A percentile compares a stretch with the other conserved stretches of the same genome.
phyloP scores from a whole-genome alignment of 2,329 filamentous ascomycete species.

The Trichophyton verrucosum region DNA sequence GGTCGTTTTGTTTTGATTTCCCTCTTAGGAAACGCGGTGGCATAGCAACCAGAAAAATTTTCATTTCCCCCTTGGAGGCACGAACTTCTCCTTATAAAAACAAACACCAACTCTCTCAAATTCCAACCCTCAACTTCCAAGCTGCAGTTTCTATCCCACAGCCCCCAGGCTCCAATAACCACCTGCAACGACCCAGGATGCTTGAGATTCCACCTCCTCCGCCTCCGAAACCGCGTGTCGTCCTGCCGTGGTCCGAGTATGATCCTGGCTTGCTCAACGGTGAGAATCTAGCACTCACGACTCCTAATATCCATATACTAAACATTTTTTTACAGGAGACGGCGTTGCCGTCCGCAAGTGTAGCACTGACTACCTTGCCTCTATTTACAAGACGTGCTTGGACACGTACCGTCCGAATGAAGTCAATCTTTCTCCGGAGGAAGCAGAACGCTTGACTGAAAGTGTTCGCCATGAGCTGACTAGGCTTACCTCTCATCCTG shows the following conservation, averaged over 20 bases:
- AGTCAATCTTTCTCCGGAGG: background rate
- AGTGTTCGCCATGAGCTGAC: constrained; percentile 1
- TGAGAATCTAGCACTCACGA: background rate
- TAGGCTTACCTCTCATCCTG: constrained; percentile 4
- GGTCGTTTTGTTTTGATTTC: background rate
- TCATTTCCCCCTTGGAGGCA: background rate
- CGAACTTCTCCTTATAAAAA: background rate
- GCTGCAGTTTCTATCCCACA: background rate
- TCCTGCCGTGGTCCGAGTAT: constrained; percentile 6
- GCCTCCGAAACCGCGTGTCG: background rate
- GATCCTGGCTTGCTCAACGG: constrained; percentile 7
- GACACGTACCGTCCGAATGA: background rate
- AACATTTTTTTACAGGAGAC: background rate
- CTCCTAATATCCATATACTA: background rate
- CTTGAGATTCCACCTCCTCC: background rate
- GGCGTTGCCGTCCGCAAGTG: constrained; percentile 7
- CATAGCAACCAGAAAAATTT: background rate
- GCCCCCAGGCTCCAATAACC: background rate
- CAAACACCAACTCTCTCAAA: background rate
- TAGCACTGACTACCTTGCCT: constrained; percentile 8
- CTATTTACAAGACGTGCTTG: constrained; percentile 5
- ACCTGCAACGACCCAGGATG: background rate
- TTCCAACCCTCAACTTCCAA: background rate
- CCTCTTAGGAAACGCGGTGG: background rate
- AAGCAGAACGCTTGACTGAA: background rate